phyloP scores from a whole-genome alignment of 305 asterid genomes.

The Petunia hybrid region DNA sequence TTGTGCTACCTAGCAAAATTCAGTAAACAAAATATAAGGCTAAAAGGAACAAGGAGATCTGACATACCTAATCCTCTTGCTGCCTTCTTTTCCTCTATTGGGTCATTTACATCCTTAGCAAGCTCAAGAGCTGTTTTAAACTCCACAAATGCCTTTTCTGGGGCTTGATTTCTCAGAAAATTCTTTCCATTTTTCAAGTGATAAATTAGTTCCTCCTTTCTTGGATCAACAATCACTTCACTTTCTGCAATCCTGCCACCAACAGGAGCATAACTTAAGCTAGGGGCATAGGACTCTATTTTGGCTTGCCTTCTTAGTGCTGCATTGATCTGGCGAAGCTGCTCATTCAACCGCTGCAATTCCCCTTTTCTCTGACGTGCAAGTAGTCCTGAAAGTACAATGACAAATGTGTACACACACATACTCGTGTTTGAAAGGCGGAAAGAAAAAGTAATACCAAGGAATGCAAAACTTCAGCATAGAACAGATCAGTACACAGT shows the following conservation, averaged over 20 bases:
- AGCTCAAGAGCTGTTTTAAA: conserved; percentile 86
- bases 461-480: background rate
- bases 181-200: conserved; percentile 85
- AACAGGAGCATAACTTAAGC: conserved; percentile 47
- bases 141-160: conserved; percentile 79
- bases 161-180: conserved; percentile 83
- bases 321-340: conserved; percentile 89
- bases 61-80: conserved; percentile 94
- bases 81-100: conserved; percentile 95
- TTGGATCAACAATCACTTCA: conserved; percentile 87
- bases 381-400: conserved; percentile 60
- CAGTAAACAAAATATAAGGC: background rate
- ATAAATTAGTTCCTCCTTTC: conserved; percentile 77
- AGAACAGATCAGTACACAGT: background rate
- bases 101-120: conserved; percentile 76
- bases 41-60: background rate
- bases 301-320: conserved; percentile 96
- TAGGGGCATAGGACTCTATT: conserved; percentile 72
- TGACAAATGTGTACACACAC: background rate
- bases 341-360: conserved; percentile 83
- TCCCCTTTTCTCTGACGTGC: conserved; percentile 95
- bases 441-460: background rate
- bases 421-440: background rate
- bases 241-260: conserved; percentile 71
- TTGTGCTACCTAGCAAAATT: background rate